These are phyloP conservation scores for Sarcodon sp. DNA, from an alignment of 768 basidiomycete species.

Conservation along the genomic window DNA sequence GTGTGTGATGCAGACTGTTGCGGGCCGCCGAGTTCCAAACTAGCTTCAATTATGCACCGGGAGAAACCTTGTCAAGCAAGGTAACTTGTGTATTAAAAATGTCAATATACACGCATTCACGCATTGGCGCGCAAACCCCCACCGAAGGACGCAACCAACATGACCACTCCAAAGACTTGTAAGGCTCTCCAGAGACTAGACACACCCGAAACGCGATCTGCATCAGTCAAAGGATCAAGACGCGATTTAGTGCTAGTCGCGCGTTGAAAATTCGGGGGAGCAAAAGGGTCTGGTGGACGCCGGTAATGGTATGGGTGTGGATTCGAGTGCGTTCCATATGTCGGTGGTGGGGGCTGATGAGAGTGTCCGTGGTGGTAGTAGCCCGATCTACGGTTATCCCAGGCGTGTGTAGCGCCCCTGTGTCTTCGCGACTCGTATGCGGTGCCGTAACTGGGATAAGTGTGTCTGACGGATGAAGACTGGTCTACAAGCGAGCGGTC, in stretches of 20 bases:
- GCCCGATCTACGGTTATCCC: slow-evolving; percentile 15
- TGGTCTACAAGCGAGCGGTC: slow-evolving; percentile 15
- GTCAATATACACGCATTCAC: not conserved
- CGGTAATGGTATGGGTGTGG: slow-evolving; percentile 1
- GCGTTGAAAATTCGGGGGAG: slow-evolving; percentile 12
- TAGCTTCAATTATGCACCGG: too few species aligned
- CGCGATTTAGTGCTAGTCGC: slow-evolving; percentile 11
- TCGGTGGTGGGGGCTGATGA: not conserved
- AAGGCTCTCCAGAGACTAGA: slow-evolving; percentile 11
- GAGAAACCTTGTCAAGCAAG: too few species aligned
- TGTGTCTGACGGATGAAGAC: slow-evolving; percentile 1
- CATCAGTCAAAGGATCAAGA: slow-evolving; percentile 1
- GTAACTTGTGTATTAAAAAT: too few species aligned
- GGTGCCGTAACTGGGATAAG: slow-evolving; percentile 3
- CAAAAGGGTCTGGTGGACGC: slow-evolving; percentile 13
- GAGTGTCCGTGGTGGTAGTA: slow-evolving; percentile 5
- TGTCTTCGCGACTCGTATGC: slow-evolving; percentile 17
- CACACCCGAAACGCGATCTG: slow-evolving; percentile 10
- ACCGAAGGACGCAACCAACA: slow-evolving; percentile 15
- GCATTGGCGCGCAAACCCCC: slow-evolving; percentile 14
- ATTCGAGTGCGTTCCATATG: not conserved
- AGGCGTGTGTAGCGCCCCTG: slow-evolving; percentile 23
- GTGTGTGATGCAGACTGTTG: too few species aligned
- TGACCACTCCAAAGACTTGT: slow-evolving; percentile 15
- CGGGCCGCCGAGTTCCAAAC: too few species aligned